A percentile compares a stretch with the other conserved stretches of the same genome.
Conservation (phyloP, 257 asterid species). For the Apocynum venetum region DNA sequence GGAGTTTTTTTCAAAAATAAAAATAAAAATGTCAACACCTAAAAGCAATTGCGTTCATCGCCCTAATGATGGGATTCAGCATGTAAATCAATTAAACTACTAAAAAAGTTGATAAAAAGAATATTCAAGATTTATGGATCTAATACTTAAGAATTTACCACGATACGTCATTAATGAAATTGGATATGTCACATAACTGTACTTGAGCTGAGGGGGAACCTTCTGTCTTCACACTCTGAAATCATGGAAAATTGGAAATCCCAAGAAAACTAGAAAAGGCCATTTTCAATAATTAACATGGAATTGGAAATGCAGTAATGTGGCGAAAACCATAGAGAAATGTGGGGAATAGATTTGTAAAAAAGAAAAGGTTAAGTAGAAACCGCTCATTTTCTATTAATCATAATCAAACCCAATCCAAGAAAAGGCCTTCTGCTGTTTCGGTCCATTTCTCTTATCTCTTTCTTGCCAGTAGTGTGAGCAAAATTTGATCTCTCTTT, state of each 20-base stretch:
- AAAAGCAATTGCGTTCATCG: no score
- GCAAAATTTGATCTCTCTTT: slow-evolving; percentile 1
- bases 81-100: no score
- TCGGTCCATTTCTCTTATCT: not conserved
- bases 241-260: not conserved
- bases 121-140: no score
- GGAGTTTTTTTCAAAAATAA: no score
- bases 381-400: slow-evolving; percentile 9
- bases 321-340: no score
- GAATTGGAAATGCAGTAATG: not conserved
- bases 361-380: not conserved
- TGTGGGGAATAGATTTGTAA: no score
- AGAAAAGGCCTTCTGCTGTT: not conserved
- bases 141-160: no score
- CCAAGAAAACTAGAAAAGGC: not conserved
- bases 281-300: no score
- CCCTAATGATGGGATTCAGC: no score
- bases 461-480: not conserved
- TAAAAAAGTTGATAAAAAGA: no score
- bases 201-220: not conserved
- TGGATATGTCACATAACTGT: not conserved
- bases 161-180: not conserved
- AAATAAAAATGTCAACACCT: no score
- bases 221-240: no score
- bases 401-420: slow-evolving; percentile 5